phyloP scores from a whole-genome alignment of 1,139 yeast genomes.

The Yamadazyma conglobata region DNA sequence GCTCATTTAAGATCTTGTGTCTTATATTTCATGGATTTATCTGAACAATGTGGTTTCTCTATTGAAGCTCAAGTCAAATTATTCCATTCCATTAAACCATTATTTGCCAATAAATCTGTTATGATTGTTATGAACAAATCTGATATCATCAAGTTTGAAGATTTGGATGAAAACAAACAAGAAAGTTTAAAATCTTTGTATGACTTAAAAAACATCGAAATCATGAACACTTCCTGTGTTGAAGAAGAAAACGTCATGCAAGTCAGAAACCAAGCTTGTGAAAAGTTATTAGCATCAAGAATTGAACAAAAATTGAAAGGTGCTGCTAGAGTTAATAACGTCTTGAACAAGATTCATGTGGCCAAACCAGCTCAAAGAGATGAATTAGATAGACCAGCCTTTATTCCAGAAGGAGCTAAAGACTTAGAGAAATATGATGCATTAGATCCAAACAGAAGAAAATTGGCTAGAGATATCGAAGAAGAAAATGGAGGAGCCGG shows the following conservation, averaged over 20 bases:
- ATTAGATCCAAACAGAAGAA: conserved; percentile 79
- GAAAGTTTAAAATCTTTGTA: conserved; percentile 62
- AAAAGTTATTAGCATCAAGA: conserved; percentile 89
- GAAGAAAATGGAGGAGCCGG: conserved; percentile 98
- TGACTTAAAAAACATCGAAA: conserved; percentile 77
- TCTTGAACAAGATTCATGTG: conserved; percentile 92
- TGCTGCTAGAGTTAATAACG: conserved; percentile 81
- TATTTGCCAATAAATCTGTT: conserved; percentile 94
- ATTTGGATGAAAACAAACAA: conserved; percentile 74
- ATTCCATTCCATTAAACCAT: conserved; percentile 94
- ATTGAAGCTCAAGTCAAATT: conserved; percentile 96
- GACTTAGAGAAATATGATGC: conserved; percentile 63
- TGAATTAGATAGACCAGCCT: conserved; percentile 73
- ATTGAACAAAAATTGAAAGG: conserved; percentile 97
- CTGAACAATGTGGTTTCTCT: conserved; percentile 98
- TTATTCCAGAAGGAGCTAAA: conserved; percentile 74
- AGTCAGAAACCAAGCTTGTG: conserved; percentile 96
- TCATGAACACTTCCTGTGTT: conserved; percentile 89
- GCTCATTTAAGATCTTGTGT: conserved; percentile 97
- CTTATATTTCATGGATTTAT: conserved; percentile 93
- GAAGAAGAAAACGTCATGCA: conserved; percentile 95
- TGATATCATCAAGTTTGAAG: conserved; percentile 83
- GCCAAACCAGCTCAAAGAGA: conserved; percentile 89
- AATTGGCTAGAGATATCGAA: conserved; percentile 83
- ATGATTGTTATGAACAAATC: conserved; percentile 94